Conservation (phyloP, 1,284 basidiomycete genomes). For the Porodaedalea pini region DNA sequence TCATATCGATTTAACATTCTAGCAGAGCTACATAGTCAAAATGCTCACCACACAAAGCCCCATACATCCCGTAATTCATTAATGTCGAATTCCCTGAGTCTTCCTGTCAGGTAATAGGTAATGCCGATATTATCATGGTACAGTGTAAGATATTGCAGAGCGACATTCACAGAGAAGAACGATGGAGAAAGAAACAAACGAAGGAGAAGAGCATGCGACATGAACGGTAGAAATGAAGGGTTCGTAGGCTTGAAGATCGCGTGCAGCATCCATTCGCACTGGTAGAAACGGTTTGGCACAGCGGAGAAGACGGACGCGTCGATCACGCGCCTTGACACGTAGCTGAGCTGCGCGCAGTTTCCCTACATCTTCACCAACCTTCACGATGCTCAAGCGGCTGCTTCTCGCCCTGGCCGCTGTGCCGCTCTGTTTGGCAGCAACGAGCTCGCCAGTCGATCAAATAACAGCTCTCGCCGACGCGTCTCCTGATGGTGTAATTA, state of each 20-base stretch:
- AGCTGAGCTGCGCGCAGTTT: not conserved
- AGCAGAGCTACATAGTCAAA: conserved; percentile 17
- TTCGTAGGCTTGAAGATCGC: conserved; percentile 1
- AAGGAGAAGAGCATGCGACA: conserved; percentile 70
- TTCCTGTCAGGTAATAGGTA: conserved; percentile 88
- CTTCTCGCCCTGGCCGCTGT: conserved; percentile 45
- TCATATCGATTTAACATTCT: not conserved
- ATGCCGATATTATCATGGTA: conserved; percentile 95
- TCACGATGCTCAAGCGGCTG: conserved; percentile 39
- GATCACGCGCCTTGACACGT: conserved; percentile 13
- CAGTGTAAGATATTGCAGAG: conserved; percentile 81
- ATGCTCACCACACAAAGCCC: conserved; percentile 87
- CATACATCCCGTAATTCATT: conserved; percentile 90
- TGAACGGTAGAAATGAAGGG: conserved; percentile 8
- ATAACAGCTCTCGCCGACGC: conserved; percentile 63
- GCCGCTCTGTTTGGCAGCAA: conserved; percentile 42
- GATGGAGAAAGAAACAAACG: conserved; percentile 86
- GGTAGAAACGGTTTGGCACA: not conserved
- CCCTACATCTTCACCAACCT: conserved; percentile 17
- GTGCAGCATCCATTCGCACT: no score
- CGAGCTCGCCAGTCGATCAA: conserved; percentile 44
- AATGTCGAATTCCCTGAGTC: conserved; percentile 74
- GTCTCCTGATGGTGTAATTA: conserved; percentile 71
- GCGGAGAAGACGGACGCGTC: conserved; percentile 5
- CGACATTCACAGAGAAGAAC: conserved; percentile 90